Conservation (phyloP, 148 eudicot genomes). For the Euryodendron excelsum region DNA sequence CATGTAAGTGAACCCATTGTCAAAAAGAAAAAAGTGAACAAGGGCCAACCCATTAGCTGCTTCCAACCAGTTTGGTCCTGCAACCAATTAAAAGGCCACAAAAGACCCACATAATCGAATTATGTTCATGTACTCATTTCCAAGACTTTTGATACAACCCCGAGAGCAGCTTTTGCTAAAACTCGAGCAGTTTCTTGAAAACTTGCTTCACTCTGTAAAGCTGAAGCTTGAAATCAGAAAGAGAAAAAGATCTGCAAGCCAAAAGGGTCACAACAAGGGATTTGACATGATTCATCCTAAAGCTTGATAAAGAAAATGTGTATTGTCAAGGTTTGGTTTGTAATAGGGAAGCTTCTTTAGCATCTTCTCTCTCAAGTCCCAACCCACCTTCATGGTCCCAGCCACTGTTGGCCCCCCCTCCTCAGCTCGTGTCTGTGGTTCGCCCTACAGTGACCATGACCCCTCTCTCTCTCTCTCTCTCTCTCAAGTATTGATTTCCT, state of each 20-base stretch:
- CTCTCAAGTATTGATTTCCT: constrained; percentile 5
- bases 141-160: not conserved
- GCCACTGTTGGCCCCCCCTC: constrained; percentile 15
- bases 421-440: constrained; percentile 28
- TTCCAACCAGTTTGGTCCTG: not conserved
- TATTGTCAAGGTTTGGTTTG: constrained; percentile 13
- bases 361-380: constrained; percentile 15
- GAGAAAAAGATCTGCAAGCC: not conserved
- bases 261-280: not conserved
- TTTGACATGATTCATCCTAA: too few relatives aligned
- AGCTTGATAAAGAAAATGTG: constrained; percentile 1
- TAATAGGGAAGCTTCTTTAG: constrained; percentile 11
- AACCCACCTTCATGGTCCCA: constrained; percentile 22
- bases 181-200: too few relatives aligned
- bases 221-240: not conserved
- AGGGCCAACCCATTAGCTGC: not conserved
- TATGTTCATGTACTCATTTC: not conserved
- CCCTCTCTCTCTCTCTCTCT: constrained; percentile 8
- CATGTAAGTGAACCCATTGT: not conserved
- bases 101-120: too few relatives aligned
- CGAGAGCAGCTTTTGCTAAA: too few relatives aligned
- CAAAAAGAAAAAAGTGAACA: not conserved
- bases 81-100: not conserved
- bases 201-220: not conserved
- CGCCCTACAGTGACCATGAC: constrained; percentile 32